Evolutionary conservation across 2,329 filamentous ascomycete genomes (phyloP).

Genomic region (Sclerotinia glacialis): DNA sequence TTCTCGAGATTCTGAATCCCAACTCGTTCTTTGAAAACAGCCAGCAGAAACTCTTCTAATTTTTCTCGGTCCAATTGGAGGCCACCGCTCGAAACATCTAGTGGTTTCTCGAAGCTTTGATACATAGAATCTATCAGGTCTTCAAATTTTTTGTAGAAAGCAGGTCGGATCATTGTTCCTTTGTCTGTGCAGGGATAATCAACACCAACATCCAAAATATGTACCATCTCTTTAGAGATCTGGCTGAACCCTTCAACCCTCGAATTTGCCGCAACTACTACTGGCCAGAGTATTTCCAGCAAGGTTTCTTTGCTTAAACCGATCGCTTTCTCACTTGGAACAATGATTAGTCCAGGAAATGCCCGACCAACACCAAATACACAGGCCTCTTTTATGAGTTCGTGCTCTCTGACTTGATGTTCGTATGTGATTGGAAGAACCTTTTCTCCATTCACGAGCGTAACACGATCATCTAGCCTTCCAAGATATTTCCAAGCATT

Average conservation of each 20-base stretch:
- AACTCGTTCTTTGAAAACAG: conserved; percentile 20
- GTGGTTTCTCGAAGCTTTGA: conserved; percentile 22
- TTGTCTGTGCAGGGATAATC: conserved; percentile 53
- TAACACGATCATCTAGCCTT: conserved; percentile 47
- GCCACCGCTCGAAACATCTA: background rate
- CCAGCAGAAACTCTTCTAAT: conserved; percentile 22
- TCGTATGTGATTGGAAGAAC: conserved; percentile 50
- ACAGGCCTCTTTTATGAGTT: conserved; percentile 54
- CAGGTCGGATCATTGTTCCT: conserved; percentile 51
- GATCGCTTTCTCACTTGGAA: conserved; percentile 47
- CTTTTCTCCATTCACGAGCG: conserved; percentile 50
- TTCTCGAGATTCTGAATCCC: conserved; percentile 25
- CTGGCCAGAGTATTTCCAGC: conserved; percentile 50
- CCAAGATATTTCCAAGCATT: conserved; percentile 48
- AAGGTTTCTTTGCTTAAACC: conserved; percentile 45
- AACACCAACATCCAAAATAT: conserved; percentile 45
- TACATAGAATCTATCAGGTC: conserved; percentile 46
- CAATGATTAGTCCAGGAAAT: conserved; percentile 53
- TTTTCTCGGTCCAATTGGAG: conserved; percentile 13
- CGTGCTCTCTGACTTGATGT: conserved; percentile 51
- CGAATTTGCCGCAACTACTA: conserved; percentile 51
- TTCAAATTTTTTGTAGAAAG: conserved; percentile 47
- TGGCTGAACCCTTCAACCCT: conserved; percentile 51
- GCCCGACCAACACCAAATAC: conserved; percentile 55
- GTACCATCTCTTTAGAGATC: conserved; percentile 52